Percentiles rank a stretch among this genome's conserved stretches.
phyloP scores from a whole-genome alignment of 2,329 filamentous ascomycete species.

The Fusarium bactridioides region DNA sequence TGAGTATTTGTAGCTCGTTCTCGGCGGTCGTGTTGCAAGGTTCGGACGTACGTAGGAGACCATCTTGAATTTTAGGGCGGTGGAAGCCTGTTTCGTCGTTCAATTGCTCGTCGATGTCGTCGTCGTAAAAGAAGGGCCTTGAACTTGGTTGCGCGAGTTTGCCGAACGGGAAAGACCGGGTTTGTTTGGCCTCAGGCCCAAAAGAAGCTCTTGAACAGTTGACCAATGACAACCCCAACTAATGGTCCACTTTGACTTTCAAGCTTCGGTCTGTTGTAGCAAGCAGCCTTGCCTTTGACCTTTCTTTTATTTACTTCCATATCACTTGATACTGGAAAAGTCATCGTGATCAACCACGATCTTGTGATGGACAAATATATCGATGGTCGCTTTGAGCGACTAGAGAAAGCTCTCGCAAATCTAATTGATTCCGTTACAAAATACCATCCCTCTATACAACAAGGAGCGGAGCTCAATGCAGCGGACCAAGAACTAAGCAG shows the following conservation, averaged over 20 bases:
- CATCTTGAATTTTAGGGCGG: constrained; percentile 50
- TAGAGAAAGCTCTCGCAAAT: constrained; percentile 71
- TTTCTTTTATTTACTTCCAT: constrained; percentile 13
- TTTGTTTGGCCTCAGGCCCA: constrained; percentile 46
- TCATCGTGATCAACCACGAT: background rate
- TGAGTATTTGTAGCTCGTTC: background rate
- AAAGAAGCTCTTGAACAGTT: constrained; percentile 14
- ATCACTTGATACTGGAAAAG: background rate
- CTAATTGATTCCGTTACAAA: constrained; percentile 83
- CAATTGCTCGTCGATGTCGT: constrained; percentile 49
- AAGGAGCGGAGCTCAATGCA: constrained; percentile 72
- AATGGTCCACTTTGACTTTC: constrained; percentile 28
- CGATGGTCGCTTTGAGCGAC: constrained; percentile 68
- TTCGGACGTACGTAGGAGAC: constrained; percentile 49
- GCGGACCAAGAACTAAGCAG: constrained; percentile 74
- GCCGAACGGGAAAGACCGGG: constrained; percentile 46
- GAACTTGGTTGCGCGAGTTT: constrained; percentile 45
- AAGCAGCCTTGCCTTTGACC: constrained; percentile 20
- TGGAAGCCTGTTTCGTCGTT: constrained; percentile 44
- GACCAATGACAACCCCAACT: constrained; percentile 4
- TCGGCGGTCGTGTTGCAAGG: background rate
- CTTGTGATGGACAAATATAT: constrained; percentile 67
- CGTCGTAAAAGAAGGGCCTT: constrained; percentile 39
- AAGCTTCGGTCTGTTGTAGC: constrained; percentile 24
- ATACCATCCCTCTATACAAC: constrained; percentile 76